These are phyloP conservation scores for Candida montana DNA, from an alignment of 805 yeast species.

Conservation along the genomic window DNA sequence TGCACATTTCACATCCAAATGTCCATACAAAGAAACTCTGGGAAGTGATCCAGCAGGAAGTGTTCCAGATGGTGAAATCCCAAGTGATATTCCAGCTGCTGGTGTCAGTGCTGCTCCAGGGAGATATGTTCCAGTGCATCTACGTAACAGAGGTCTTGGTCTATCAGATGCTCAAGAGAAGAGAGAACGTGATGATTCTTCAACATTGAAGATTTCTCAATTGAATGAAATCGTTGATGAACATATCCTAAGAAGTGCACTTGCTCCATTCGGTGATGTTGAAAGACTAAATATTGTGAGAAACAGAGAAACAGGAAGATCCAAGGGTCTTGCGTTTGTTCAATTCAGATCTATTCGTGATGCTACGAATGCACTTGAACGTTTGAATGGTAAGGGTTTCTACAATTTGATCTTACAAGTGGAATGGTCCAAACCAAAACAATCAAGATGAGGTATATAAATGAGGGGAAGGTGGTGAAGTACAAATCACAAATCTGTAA, in stretches of 20 bases:
- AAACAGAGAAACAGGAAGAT: constrained; percentile 89
- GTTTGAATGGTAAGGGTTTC: constrained; percentile 86
- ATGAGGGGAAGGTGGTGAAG: background rate
- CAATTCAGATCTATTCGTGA: constrained; percentile 60
- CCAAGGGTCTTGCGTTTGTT: constrained; percentile 94
- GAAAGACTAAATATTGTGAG: constrained; percentile 78
- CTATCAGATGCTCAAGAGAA: constrained; percentile 32
- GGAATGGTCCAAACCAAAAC: constrained; percentile 47
- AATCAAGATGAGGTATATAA: background rate
- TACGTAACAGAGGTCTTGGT: constrained; percentile 38
- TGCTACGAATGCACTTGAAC: constrained; percentile 75
- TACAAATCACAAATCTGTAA: too few species aligned
- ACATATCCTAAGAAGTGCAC: constrained; percentile 66
- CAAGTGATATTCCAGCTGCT: constrained; percentile 53
- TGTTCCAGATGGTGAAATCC: constrained; percentile 33
- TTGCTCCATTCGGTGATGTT: constrained; percentile 61
- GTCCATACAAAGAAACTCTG: constrained; percentile 92
- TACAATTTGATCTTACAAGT: constrained; percentile 75
- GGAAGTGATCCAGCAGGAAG: constrained; percentile 41
- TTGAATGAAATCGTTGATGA: constrained; percentile 83
- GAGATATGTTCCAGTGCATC: constrained; percentile 59
- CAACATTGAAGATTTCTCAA: constrained; percentile 87
- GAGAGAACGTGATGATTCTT: constrained; percentile 74
- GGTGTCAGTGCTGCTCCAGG: constrained; percentile 36
- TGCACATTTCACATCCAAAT: constrained; percentile 85